Base-by-base conservation (phyloP, 495 filamentous ascomycete species). In the Penicillium paxilli region DNA sequence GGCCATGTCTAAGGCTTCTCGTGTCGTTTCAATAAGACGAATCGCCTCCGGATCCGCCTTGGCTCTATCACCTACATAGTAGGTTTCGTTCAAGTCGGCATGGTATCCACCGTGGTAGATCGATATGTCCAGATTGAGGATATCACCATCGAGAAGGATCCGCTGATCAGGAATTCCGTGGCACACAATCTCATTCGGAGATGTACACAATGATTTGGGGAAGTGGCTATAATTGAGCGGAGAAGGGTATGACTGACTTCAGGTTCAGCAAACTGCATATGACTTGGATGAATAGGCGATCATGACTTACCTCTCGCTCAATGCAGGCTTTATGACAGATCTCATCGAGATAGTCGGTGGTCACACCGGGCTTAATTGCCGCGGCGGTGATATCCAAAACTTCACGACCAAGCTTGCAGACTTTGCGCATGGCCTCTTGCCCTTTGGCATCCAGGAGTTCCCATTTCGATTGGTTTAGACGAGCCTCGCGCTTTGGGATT, bases 131-230 rank as follows among this genome's bases (percentile, higher is more conserved):
- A 89, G 80, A 62, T 89, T 89, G 55, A 89, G 65, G 45, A 89
- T 89, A 63, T 89, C 86, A 38, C 86, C 86, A 52, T 89, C 84
- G 22, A 83, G 60, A n/a, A 89, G 72, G 8, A 83, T 66, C 19
- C 86, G 77, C 46, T 83, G 71, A 52, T 89, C 86, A 9, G 86
- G 86, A 46, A 89, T 89, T 14, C 86, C 86, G 70, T 89, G 86
- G 71, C 86, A 89, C 55, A 93, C 91, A 51, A 91, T 81, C 64
- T 93, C 89, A 73, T 93, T 93, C 26, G 83, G 66, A 5, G 87
- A 91, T 6, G 87, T 92, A 68, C 89, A 93, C 42, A 91, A 79
- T 5, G 89, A 93, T 75, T 93, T 93, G 45, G 89, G 89, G 72
- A 92, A 93, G 61, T 86, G 76, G 76, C 81, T 84, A 70, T 93